These are phyloP conservation scores for Myotisia sp. DNA, from an alignment of 2,329 filamentous ascomycete species.

Conservation along the genomic window DNA sequence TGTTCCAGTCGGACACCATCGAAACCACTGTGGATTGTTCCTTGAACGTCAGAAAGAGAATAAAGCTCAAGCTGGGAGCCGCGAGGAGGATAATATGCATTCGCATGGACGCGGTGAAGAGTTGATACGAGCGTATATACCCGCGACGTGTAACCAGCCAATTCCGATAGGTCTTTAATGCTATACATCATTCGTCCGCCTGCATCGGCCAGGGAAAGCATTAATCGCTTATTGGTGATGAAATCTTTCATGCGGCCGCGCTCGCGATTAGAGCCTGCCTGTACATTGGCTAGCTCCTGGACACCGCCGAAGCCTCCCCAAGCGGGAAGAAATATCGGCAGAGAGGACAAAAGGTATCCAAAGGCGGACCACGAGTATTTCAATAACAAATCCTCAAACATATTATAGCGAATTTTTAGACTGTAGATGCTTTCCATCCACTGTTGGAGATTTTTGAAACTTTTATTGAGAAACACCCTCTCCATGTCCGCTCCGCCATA, in stretches of 20 bases:
- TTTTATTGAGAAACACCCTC: constrained; percentile 77
- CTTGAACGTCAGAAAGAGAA: constrained; percentile 80
- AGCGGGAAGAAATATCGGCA: constrained; percentile 85
- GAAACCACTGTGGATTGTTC: constrained; percentile 86
- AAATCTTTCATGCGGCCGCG: constrained; percentile 92
- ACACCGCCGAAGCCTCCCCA: constrained; percentile 76
- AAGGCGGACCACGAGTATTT: constrained; percentile 99
- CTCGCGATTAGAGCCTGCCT: constrained; percentile 45
- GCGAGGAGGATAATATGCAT: constrained; percentile 61
- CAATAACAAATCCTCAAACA: constrained; percentile 92
- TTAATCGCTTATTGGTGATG: constrained; percentile 96
- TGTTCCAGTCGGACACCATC: constrained; percentile 88
- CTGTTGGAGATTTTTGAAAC: constrained; percentile 80
- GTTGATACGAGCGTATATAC: constrained; percentile 94
- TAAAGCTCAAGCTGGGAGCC: constrained; percentile 63
- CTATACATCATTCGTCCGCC: constrained; percentile 99
- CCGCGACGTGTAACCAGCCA: constrained; percentile 88
- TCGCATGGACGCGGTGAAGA: constrained; percentile 80
- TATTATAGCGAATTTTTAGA: constrained; percentile 95
- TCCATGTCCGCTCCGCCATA: constrained; percentile 94
- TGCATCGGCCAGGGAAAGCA: constrained; percentile 92
- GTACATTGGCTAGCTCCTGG: constrained; percentile 44
- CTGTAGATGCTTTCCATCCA: constrained; percentile 99
- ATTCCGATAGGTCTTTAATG: constrained; percentile 91
- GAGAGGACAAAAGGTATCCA: constrained; percentile 80